Evolutionary conservation across 2,329 filamentous ascomycete genomes (phyloP).

Genomic region (Ophiocordyceps camponoti-saundersi): DNA sequence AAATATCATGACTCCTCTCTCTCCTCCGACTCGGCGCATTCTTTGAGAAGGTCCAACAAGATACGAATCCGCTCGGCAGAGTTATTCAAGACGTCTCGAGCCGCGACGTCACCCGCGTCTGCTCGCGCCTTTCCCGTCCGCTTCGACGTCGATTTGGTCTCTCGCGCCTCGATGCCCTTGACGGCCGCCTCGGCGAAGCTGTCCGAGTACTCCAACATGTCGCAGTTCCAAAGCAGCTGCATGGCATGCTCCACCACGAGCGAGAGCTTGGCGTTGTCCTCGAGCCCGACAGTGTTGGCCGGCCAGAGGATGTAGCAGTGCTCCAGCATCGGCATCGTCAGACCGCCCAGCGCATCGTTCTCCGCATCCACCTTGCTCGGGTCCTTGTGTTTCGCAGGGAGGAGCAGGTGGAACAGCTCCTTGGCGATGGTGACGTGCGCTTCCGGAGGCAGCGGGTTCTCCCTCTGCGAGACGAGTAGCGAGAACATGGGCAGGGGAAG

Average conservation of each 20-base stretch:
- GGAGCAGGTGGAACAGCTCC: constrained; percentile 26
- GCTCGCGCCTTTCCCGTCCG: constrained; percentile 15
- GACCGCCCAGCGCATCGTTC: constrained; percentile 16
- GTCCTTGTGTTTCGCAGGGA: constrained; percentile 21
- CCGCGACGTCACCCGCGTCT: constrained; percentile 21
- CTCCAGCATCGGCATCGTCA: constrained; percentile 30
- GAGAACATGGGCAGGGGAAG: constrained; percentile 40
- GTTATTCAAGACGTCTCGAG: constrained; percentile 23
- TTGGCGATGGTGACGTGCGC: constrained; percentile 27
- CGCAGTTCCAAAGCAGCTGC: constrained; percentile 28
- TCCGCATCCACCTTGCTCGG: constrained; percentile 21
- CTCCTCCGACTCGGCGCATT: neutral
- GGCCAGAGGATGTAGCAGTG: constrained; percentile 48
- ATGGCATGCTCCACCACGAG: constrained; percentile 50
- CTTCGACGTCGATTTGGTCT: constrained; percentile 26
- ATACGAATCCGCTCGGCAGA: constrained; percentile 25
- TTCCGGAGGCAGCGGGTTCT: constrained; percentile 16
- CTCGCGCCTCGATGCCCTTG: constrained; percentile 30
- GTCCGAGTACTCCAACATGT: constrained; percentile 16
- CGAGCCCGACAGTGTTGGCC: constrained; percentile 39
- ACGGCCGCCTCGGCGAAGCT: constrained; percentile 21
- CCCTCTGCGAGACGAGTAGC: constrained; percentile 26
- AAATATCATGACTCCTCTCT: neutral
- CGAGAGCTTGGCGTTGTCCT: constrained; percentile 59
- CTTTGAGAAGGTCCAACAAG: constrained; percentile 19